These are phyloP conservation scores for Collybia nuda DNA, from an alignment of 768 basidiomycete species.

Conservation along the genomic window DNA sequence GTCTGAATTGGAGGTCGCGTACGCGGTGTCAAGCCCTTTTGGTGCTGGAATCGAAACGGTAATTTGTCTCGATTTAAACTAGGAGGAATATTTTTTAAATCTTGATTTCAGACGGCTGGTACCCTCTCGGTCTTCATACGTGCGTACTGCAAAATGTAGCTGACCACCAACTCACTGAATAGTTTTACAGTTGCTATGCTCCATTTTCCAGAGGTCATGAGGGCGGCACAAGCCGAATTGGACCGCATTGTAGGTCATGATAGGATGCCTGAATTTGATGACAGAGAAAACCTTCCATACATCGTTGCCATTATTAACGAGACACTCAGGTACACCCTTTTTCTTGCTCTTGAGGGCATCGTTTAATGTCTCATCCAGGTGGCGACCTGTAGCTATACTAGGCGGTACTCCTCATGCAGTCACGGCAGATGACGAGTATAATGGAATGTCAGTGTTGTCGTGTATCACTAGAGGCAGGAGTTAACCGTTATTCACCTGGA, in stretches of 20 bases:
- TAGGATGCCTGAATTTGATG: constrained; percentile 38
- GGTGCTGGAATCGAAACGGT: constrained; percentile 48
- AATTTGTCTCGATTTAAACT: constrained; percentile 1
- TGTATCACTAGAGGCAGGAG: background rate
- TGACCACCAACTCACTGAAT: background rate
- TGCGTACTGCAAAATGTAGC: background rate
- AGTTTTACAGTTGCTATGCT: constrained; percentile 33
- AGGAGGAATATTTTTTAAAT: too few relatives aligned
- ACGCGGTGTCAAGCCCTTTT: constrained; percentile 43
- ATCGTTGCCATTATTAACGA: constrained; percentile 38
- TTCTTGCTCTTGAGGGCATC: background rate
- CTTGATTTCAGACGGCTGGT: constrained; percentile 25
- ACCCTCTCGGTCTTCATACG: constrained; percentile 15
- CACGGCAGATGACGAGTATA: constrained; percentile 34
- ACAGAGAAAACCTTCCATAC: constrained; percentile 34
- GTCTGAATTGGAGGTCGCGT: constrained; percentile 42
- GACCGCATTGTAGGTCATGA: constrained; percentile 34
- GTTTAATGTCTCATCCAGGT: constrained; percentile 1
- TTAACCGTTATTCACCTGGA: background rate
- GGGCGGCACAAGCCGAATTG: constrained; percentile 37
- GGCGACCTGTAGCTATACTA: constrained; percentile 12
- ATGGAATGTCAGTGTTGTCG: constrained; percentile 25
- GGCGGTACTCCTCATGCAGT: constrained; percentile 35
- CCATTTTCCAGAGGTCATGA: constrained; percentile 36
- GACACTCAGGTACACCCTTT: constrained; percentile 25